These are phyloP conservation scores for Fusarium verticillioides DNA, from an alignment of 2,329 filamentous ascomycete species.

Conservation along the genomic window DNA sequence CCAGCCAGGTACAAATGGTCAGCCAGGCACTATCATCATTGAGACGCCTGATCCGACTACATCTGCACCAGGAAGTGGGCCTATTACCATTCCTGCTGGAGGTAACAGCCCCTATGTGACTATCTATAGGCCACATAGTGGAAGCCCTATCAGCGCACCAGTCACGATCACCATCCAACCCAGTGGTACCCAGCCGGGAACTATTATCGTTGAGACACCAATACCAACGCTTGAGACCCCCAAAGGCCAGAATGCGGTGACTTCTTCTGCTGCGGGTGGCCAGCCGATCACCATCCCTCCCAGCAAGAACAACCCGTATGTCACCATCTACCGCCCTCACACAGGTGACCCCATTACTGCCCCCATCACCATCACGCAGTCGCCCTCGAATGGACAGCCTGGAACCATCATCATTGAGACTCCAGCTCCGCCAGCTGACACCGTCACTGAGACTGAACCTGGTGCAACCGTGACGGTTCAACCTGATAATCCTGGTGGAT, in stretches of 20 bases:
- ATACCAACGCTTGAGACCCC: conserved; percentile 17
- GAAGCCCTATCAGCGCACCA: conserved; percentile 8
- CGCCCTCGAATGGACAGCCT: too few species aligned
- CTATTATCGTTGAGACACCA: conserved; percentile 31
- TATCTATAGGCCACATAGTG: conserved; percentile 25
- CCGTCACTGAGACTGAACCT: conserved; percentile 5
- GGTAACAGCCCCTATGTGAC: conserved; percentile 17
- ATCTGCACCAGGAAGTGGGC: conserved; percentile 10
- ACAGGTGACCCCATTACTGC: too few species aligned
- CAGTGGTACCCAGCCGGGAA: conserved; percentile 14
- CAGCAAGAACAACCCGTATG: too few species aligned
- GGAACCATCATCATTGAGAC: too few species aligned
- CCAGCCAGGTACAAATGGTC: conserved; percentile 13
- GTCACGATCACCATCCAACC: conserved; percentile 18
- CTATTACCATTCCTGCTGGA: conserved; percentile 25
- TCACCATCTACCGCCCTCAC: too few species aligned
- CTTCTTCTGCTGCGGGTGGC: conserved; percentile 1
- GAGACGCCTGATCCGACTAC: conserved; percentile 25
- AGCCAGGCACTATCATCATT: conserved; percentile 30
- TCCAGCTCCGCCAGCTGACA: too few species aligned
- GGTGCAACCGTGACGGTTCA: conserved; percentile 21
- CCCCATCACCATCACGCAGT: too few species aligned
- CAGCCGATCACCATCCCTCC: conserved; percentile 5
- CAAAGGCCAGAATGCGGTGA: conserved; percentile 20
- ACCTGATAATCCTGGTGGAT: conserved; percentile 10